Percentiles rank a stretch among this genome's conserved stretches.
Conservation (phyloP, 495 filamentous ascomycete species). For the Cetradonia linearis region DNA sequence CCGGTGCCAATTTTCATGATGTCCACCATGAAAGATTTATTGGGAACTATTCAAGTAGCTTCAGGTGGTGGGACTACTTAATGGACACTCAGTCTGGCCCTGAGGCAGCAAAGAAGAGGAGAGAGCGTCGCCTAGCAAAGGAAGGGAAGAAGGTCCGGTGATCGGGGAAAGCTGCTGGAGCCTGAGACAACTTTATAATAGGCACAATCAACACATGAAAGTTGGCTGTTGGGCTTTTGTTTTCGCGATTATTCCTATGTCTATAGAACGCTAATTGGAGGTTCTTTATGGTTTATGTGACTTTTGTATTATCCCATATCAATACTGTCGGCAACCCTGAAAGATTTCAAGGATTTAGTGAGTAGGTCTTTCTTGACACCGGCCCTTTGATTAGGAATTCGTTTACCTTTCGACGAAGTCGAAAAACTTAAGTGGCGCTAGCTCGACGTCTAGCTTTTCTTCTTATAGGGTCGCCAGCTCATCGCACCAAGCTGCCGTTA, state of each 20-base stretch:
- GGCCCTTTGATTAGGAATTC: not conserved
- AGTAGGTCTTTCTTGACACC: no score
- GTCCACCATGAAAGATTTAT: constrained; percentile 95
- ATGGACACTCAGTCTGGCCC: constrained; percentile 89
- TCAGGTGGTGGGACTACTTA: constrained; percentile 96
- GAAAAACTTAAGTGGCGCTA: not conserved
- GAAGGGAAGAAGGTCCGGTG: constrained; percentile 56
- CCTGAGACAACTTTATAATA: not conserved
- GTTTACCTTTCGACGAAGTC: not conserved
- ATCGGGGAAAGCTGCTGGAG: constrained; percentile 5
- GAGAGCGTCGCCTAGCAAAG: constrained; percentile 64
- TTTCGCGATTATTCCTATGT: not conserved
- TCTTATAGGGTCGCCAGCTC: constrained; percentile 40
- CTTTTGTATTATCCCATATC: not conserved
- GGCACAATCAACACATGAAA: not conserved
- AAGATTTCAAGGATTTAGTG: no score
- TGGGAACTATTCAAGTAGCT: constrained; percentile 94
- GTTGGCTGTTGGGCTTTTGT: not conserved
- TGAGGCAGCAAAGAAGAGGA: constrained; percentile 72
- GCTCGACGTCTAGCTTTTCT: constrained; percentile 33
- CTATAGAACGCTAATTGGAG: not conserved
- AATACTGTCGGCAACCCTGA: not conserved
- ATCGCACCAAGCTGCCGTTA: constrained; percentile 49
- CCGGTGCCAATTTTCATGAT: constrained; percentile 93
- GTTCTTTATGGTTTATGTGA: not conserved